Evolutionary conservation across 2,329 filamentous ascomycete species (phyloP).

Genomic region (Epicoccum sorghinum): DNA sequence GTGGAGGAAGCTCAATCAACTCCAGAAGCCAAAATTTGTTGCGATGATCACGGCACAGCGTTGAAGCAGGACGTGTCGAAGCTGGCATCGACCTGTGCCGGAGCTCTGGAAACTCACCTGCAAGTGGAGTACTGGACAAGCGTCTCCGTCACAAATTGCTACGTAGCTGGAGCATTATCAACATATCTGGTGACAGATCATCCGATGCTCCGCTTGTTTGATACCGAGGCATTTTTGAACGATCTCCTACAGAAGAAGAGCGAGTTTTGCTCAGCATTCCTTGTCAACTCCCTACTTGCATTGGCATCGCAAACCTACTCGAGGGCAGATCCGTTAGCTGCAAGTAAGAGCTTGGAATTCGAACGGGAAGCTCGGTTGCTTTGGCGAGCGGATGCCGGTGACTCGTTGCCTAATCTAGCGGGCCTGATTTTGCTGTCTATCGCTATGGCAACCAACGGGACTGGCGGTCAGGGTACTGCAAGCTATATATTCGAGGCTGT

Average conservation of each 20-base stretch:
- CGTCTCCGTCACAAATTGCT: background rate
- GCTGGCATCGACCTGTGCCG: background rate
- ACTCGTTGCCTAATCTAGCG: background rate
- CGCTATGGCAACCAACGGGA: background rate
- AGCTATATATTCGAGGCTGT: background rate
- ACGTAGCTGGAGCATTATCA: background rate
- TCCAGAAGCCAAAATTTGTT: background rate
- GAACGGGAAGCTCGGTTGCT: background rate
- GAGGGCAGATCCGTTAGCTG: background rate
- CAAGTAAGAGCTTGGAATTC: background rate
- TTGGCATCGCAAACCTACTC: background rate
- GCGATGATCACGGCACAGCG: too few relatives aligned
- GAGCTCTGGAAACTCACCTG: background rate
- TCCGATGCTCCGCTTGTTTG: slow-evolving; percentile 1
- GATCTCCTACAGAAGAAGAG: background rate
- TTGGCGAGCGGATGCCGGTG: background rate
- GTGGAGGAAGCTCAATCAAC: background rate
- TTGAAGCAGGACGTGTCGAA: too few relatives aligned
- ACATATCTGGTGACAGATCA: background rate
- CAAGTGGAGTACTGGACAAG: background rate
- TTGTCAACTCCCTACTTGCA: background rate
- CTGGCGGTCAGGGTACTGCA: background rate
- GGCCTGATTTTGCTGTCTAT: background rate
- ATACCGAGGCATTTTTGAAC: background rate
- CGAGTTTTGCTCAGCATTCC: background rate